Evolutionary conservation across 108 stramenopile species (phyloP), one percentile per base, ranked within the genome.

Genomic region (Skeletonema grethae): DNA sequence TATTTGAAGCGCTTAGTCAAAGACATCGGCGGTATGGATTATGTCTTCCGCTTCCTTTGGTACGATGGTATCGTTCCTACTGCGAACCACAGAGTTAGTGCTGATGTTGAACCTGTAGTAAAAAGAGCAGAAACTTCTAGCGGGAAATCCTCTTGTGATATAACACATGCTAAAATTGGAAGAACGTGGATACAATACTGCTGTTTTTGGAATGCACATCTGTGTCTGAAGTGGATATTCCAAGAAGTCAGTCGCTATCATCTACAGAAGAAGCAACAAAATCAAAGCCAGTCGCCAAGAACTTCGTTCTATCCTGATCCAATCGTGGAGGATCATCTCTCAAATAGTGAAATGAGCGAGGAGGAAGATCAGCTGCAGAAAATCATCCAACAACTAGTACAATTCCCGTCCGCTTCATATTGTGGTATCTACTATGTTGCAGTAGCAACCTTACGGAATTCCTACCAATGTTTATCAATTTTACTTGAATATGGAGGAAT

Each of bases 101-200:
- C 22, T 70, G 63, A 6, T 28, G 35, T 24, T n/a, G 29, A 13
- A 2, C 24, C 25, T 8, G 28, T 46, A 43, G 43, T 13, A 18
- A 9, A 32, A 35, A 35, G 50, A 10, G 53, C 20, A 43, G 50
- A 29, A 72, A 32, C 36, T 31, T 18, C 48, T 16, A 24, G 2
- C 10, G 22, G 15, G 28, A 57, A 16, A 32, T 50, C 0, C 7
- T 46, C 25, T 7, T 53, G 2, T 13, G 7, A 28, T 29, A 48
- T 29, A 61, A 50, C 65, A 56, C 50, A 11, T 7, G 53, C 7
- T 31, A 66, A 31, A 30, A 22, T 38, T 66, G 76, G 76, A 55
- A 64, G 76, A 64, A 77, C 69, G 15, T 77, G 63, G 76, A 77
- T 77, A 18, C 63, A 77, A 56, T 70, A 77, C 50, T 77, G 76